Percentiles rank a stretch among this genome's conserved stretches.
Conservation (phyloP, 192 early-diverging fungal genomes). For the Coemansia sp. region DNA sequence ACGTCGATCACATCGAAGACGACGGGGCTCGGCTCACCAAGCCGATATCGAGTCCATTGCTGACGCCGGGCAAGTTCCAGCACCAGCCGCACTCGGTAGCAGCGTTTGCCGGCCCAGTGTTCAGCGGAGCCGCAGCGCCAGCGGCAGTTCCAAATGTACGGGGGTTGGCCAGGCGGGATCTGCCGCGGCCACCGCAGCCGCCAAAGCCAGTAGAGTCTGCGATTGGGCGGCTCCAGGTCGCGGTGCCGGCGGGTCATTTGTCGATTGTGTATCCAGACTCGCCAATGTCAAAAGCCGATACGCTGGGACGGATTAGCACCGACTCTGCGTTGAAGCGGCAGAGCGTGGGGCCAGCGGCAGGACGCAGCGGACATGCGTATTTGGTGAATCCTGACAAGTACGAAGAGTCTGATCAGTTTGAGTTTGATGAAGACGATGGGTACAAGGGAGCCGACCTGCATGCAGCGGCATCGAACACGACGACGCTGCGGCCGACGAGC, state of each 20-base stretch:
- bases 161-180: slow-evolving; percentile 1
- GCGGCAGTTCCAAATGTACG: slow-evolving; percentile 2
- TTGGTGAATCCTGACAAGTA: slow-evolving; percentile 40
- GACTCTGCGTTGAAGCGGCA: slow-evolving; percentile 33
- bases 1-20: not conserved
- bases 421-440: not conserved
- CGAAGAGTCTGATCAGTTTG: not conserved
- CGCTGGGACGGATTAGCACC: slow-evolving; percentile 31
- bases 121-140: not conserved
- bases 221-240: slow-evolving; percentile 34
- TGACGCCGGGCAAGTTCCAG: slow-evolving; percentile 11
- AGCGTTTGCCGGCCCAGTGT: not conserved
- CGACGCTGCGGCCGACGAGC: slow-evolving; percentile 43
- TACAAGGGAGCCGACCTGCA: slow-evolving; percentile 28
- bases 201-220: not conserved
- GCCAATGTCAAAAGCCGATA: slow-evolving; percentile 53
- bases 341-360: slow-evolving; percentile 8
- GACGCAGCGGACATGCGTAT: slow-evolving; percentile 37
- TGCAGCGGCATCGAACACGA: slow-evolving; percentile 37
- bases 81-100: slow-evolving; percentile 1
- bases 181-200: slow-evolving; percentile 6
- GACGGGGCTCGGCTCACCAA: not conserved
- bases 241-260: slow-evolving; percentile 44
- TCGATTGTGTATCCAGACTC: slow-evolving; percentile 54
- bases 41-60: slow-evolving; percentile 13